Percentiles rank a stretch among this genome's conserved stretches.
Conservation (phyloP, 2,329 filamentous ascomycete genomes). For the Colletotrichum falcatum region DNA sequence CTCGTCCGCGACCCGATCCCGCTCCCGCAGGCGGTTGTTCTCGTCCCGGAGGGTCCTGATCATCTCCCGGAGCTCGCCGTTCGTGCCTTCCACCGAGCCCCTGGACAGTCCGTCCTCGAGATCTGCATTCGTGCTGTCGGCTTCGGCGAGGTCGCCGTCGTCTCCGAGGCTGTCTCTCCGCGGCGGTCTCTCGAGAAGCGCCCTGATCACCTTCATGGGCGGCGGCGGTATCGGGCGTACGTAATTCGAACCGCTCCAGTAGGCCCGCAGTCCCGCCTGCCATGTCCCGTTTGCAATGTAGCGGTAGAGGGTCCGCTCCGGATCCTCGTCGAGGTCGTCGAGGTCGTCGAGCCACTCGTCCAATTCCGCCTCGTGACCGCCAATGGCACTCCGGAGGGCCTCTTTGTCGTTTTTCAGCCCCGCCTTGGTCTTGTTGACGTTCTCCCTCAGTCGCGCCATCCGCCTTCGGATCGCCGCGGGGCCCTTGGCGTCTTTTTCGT, state of each 20-base stretch:
- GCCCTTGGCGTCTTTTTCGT: not conserved
- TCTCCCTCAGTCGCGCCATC: not conserved
- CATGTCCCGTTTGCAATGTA: not conserved
- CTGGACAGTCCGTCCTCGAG: not conserved
- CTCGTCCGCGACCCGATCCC: not conserved
- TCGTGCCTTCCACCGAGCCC: not conserved
- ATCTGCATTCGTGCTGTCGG: not conserved
- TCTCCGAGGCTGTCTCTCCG: no score
- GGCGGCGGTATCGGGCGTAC: not conserved
- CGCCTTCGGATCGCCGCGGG: not conserved
- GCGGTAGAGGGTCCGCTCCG: not conserved
- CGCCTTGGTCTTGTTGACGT: not conserved
- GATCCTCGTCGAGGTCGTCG: not conserved
- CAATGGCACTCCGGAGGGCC: not conserved
- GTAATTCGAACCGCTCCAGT: not conserved
- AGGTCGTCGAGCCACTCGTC: not conserved
- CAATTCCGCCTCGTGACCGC: not conserved
- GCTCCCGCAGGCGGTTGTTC: not conserved
- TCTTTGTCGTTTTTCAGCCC: not conserved
- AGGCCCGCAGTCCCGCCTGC: not conserved
- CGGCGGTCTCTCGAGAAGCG: not conserved
- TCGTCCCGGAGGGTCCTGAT: not conserved
- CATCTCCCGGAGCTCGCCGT: not conserved
- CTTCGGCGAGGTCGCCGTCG: not conserved
- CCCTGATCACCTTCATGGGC: not conserved